Evolutionary conservation across 768 basidiomycete species (phyloP).

Genomic region (Phylloporus sp.): DNA sequence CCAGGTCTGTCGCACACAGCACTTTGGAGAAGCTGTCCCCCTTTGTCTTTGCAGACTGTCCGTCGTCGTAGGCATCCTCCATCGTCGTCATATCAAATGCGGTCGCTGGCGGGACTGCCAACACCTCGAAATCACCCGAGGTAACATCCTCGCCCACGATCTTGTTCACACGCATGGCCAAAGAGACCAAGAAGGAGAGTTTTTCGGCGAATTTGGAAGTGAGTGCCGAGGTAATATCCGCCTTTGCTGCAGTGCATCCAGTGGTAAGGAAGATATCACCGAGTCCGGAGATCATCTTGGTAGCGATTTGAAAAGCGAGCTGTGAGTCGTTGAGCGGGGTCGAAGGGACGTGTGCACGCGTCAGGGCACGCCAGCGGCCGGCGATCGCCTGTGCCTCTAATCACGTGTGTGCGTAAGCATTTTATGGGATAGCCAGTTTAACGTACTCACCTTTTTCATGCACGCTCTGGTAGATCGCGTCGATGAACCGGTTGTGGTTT

Average conservation of each 20-base stretch:
- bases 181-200: conserved; percentile 38
- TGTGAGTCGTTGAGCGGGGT: conserved; percentile 20
- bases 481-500: conserved; percentile 17
- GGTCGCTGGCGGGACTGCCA: conserved; percentile 22
- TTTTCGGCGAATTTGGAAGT: conserved; percentile 40
- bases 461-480: conserved; percentile 32
- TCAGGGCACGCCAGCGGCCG: conserved; percentile 42
- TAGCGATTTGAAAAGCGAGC: conserved; percentile 20
- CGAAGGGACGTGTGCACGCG: conserved; percentile 29
- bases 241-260: conserved; percentile 20
- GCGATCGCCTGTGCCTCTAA: conserved; percentile 42
- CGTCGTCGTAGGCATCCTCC: conserved; percentile 33
- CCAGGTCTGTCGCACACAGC: conserved; percentile 36
- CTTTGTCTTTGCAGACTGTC: conserved; percentile 6
- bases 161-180: conserved; percentile 45
- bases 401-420: conserved; percentile 1
- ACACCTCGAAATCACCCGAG: conserved; percentile 30
- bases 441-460: conserved; percentile 32
- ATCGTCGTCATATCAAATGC: conserved; percentile 24
- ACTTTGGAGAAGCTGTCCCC: conserved; percentile 16
- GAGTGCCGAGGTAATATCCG: conserved; percentile 36
- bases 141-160: conserved; percentile 29
- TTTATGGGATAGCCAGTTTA: neutral
- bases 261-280: conserved; percentile 27
- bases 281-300: conserved; percentile 23